Percentiles rank a stretch among this genome's conserved stretches.
Evolutionary conservation across 208 protist genomes (phyloP).

Genomic region (Crithidia fasciculata): DNA sequence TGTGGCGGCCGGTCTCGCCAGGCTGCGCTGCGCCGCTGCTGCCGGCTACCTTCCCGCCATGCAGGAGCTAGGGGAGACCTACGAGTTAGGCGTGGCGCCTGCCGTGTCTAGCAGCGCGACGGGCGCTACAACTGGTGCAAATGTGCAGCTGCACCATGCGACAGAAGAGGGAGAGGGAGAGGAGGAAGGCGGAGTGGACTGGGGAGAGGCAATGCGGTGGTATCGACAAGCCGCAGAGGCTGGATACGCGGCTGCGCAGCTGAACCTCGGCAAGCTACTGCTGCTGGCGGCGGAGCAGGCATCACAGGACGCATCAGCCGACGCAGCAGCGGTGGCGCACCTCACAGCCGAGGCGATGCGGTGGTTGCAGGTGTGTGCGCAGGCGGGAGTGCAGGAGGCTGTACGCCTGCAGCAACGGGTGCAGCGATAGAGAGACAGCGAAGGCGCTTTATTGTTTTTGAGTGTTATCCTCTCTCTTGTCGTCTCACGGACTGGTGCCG

Average conservation of each 20-base stretch:
- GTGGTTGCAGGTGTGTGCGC: conserved; percentile 65
- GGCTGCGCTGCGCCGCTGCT: conserved; percentile 66
- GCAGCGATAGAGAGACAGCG: not conserved
- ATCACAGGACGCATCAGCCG: not conserved
- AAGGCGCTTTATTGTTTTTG: too few relatives aligned
- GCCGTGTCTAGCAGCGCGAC: conserved; percentile 5
- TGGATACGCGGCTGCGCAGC: conserved; percentile 66
- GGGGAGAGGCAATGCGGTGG: conserved; percentile 77
- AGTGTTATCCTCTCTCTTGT: too few relatives aligned
- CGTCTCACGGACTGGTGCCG: too few relatives aligned
- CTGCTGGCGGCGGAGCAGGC: conserved; percentile 49
- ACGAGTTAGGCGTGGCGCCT: conserved; percentile 52
- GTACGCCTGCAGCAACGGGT: conserved; percentile 52
- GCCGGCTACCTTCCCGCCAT: conserved; percentile 77
- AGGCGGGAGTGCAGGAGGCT: conserved; percentile 63
- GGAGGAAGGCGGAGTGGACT: conserved; percentile 47
- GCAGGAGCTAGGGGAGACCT: conserved; percentile 78
- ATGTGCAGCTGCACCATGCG: too few relatives aligned
- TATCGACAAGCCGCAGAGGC: conserved; percentile 63
- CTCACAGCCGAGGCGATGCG: conserved; percentile 43
- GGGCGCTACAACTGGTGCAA: too few relatives aligned
- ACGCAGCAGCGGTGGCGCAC: conserved; percentile 19
- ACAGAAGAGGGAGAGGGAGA: not conserved
- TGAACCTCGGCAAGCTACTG: conserved; percentile 82
- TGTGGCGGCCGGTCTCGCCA: conserved; percentile 51